Percentiles rank a stretch among this genome's conserved stretches.
These are phyloP conservation scores for Penicillium ochrochloron DNA, from an alignment of 495 filamentous ascomycete species.

Conservation along the genomic window DNA sequence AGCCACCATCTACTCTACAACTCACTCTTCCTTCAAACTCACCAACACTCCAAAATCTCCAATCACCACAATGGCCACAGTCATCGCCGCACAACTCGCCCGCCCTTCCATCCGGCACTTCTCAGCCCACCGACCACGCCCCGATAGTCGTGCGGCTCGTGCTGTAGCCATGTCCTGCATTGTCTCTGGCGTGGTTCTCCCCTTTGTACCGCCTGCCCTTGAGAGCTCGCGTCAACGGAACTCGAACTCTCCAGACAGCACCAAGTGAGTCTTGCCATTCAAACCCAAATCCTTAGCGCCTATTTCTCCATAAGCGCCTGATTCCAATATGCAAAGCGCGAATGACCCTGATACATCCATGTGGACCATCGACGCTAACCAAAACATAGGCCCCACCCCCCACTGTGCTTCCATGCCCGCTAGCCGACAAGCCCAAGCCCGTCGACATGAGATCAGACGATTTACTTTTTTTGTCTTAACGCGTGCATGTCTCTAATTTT, in stretches of 20 bases:
- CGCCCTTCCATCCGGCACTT: constrained; percentile 52
- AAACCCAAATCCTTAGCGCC: not conserved
- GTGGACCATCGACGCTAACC: not conserved
- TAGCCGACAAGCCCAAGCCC: constrained; percentile 21
- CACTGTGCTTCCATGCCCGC: constrained; percentile 54
- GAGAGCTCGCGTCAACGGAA: constrained; percentile 49
- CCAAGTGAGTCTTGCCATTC: constrained; percentile 38
- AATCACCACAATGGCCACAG: constrained; percentile 33
- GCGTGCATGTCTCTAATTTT: not conserved
- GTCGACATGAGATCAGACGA: not conserved
- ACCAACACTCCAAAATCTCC: not conserved
- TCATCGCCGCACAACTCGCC: constrained; percentile 34
- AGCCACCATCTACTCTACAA: not conserved
- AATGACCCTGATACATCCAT: not conserved
- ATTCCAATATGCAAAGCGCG: not conserved
- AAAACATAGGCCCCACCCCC: constrained; percentile 33
- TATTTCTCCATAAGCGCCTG: not conserved
- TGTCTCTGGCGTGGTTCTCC: constrained; percentile 47
- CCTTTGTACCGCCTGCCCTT: constrained; percentile 52
- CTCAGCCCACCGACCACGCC: constrained; percentile 47
- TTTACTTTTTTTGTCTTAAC: not conserved
- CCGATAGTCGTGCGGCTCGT: constrained; percentile 43
- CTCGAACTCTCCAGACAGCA: constrained; percentile 39
- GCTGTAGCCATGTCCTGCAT: constrained; percentile 48
- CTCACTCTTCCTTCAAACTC: not conserved